A percentile compares a stretch with the other conserved stretches of the same genome.
phyloP scores from a whole-genome alignment of 768 basidiomycete genomes.

The Mycena metata region DNA sequence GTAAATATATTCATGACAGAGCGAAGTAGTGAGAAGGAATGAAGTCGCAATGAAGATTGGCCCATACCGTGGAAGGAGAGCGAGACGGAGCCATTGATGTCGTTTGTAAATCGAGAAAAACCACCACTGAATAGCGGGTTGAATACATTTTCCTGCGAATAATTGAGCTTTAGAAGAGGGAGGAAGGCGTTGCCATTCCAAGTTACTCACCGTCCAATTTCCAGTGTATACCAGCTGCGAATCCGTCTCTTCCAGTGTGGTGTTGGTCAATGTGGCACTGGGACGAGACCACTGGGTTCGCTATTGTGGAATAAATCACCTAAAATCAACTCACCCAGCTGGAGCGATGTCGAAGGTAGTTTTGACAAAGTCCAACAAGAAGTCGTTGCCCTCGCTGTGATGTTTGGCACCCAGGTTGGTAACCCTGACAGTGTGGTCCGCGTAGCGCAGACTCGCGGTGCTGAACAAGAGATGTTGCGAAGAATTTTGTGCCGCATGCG shows the following conservation, averaged over 20 bases:
- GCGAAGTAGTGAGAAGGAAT: neutral
- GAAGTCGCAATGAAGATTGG: neutral
- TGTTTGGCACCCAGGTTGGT: slow-evolving; percentile 28
- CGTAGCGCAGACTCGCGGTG: slow-evolving; percentile 10
- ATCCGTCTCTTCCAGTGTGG: slow-evolving; percentile 36
- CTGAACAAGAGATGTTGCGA: slow-evolving; percentile 30
- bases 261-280: slow-evolving; percentile 34
- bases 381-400: slow-evolving; percentile 23
- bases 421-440: slow-evolving; percentile 27
- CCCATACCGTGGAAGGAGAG: slow-evolving; percentile 31
- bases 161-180: neutral
- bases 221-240: slow-evolving; percentile 29
- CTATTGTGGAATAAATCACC: neutral
- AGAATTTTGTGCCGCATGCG: slow-evolving; percentile 21
- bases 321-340: slow-evolving; percentile 21
- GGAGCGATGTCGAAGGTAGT: slow-evolving; percentile 35
- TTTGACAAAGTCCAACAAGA: slow-evolving; percentile 31
- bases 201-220: slow-evolving; percentile 27
- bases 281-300: neutral
- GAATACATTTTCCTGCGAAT: slow-evolving; percentile 30
- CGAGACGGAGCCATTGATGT: slow-evolving; percentile 19
- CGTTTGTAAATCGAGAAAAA: slow-evolving; percentile 34
- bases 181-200: neutral
- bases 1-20: neutral
- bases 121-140: slow-evolving; percentile 35